phyloP scores from a whole-genome alignment of 352 stramenopile genomes.

The Globisporangium spiculum region DNA sequence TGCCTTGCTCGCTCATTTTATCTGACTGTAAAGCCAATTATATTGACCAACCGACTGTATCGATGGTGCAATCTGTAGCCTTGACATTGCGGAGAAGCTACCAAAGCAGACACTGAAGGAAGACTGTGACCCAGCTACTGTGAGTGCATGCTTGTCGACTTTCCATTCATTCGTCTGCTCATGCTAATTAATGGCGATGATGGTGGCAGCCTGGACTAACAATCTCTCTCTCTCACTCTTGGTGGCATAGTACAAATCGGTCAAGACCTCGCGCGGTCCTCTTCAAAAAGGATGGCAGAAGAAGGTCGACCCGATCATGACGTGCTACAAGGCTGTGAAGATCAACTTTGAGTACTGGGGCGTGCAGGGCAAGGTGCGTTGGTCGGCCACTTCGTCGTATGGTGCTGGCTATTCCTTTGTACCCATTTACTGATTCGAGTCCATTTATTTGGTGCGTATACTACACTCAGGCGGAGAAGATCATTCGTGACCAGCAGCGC shows the following conservation, averaged over 20 bases:
- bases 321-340: slow-evolving; percentile 84
- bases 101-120: slow-evolving; percentile 75
- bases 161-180: slow-evolving; percentile 8
- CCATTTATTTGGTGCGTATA: not conserved
- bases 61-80: slow-evolving; percentile 24
- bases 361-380: slow-evolving; percentile 64
- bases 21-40: not conserved
- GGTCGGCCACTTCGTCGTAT: too few species aligned
- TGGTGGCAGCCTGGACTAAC: not conserved
- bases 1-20: not conserved
- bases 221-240: not conserved
- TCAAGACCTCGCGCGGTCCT: slow-evolving; percentile 69
- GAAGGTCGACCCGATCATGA: slow-evolving; percentile 77
- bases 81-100: slow-evolving; percentile 77
- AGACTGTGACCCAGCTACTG: slow-evolving; percentile 57
- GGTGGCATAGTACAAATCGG: slow-evolving; percentile 53
- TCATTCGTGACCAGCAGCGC: slow-evolving; percentile 80
- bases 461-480: slow-evolving; percentile 54
- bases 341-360: slow-evolving; percentile 90
- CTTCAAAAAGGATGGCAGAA: slow-evolving; percentile 64
- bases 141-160: slow-evolving; percentile 13
- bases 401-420: too few species aligned
- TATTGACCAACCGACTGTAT: not conserved
- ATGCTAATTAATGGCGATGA: slow-evolving; percentile 2
- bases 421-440: too few species aligned